Percentiles rank a stretch among this genome's conserved stretches.
phyloP scores from a whole-genome alignment of 805 yeast genomes.

The Candida sakaeoensis region DNA sequence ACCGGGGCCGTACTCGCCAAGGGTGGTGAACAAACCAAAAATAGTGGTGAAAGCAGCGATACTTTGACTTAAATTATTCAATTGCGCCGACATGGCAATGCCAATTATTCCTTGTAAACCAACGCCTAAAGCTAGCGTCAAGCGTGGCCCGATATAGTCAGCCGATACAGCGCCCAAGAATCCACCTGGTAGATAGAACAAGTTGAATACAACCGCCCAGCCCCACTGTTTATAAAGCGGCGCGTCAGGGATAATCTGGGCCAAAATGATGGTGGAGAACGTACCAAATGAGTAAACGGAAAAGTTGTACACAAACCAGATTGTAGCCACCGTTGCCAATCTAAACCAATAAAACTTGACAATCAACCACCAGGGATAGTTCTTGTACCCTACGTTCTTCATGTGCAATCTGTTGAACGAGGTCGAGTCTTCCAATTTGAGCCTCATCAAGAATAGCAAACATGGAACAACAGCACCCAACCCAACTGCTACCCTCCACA shows the following conservation, averaged over 20 bases:
- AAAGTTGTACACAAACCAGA: slow-evolving; percentile 93
- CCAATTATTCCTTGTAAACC: slow-evolving; percentile 74
- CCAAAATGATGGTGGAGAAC: slow-evolving; percentile 71
- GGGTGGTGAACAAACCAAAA: slow-evolving; percentile 80
- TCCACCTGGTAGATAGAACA: slow-evolving; percentile 89
- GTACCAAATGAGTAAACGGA: slow-evolving; percentile 84
- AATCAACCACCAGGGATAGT: slow-evolving; percentile 64
- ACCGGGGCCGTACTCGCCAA: slow-evolving; percentile 95
- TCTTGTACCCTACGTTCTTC: slow-evolving; percentile 41
- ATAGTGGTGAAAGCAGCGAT: slow-evolving; percentile 80
- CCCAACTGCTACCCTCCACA: slow-evolving; percentile 91
- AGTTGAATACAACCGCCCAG: slow-evolving; percentile 86
- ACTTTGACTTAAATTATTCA: slow-evolving; percentile 50
- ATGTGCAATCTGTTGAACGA: slow-evolving; percentile 69
- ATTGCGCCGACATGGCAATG: slow-evolving; percentile 74
- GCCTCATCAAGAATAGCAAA: slow-evolving; percentile 70
- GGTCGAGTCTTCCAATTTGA: slow-evolving; percentile 70
- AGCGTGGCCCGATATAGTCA: slow-evolving; percentile 85
- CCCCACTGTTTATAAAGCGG: slow-evolving; percentile 76
- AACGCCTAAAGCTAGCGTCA: slow-evolving; percentile 70
- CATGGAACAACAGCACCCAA: slow-evolving; percentile 88
- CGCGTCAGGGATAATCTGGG: slow-evolving; percentile 52
- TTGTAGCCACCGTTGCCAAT: slow-evolving; percentile 59
- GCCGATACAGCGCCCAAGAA: slow-evolving; percentile 79
- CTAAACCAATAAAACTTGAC: slow-evolving; percentile 85